Evolutionary conservation across 768 basidiomycete species (phyloP).

Genomic region (Mycena belliarum): DNA sequence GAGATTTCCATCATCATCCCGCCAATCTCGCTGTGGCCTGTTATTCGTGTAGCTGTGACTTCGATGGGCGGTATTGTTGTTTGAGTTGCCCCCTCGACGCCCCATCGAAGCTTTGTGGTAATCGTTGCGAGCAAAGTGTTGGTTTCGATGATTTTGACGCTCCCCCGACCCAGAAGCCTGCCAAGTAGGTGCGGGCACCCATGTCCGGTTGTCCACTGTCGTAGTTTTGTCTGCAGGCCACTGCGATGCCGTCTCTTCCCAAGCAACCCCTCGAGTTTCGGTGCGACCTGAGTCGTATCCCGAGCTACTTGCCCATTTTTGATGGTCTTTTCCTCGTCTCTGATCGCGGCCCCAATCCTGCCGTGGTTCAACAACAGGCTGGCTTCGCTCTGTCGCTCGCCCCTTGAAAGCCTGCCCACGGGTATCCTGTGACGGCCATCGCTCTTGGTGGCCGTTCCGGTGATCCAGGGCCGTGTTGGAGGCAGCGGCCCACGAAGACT

Average conservation of each 20-base stretch:
- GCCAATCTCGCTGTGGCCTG: slow-evolving; percentile 51
- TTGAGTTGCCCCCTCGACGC: slow-evolving; percentile 22
- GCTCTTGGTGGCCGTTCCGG: slow-evolving; percentile 40
- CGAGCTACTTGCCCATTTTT: slow-evolving; percentile 44
- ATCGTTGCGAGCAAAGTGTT: slow-evolving; percentile 24
- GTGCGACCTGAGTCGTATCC: slow-evolving; percentile 55
- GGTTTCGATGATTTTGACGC: slow-evolving; percentile 38
- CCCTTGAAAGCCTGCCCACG: slow-evolving; percentile 39
- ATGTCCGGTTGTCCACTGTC: slow-evolving; percentile 54
- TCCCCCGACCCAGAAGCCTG: slow-evolving; percentile 46
- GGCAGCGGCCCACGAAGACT: slow-evolving; percentile 43
- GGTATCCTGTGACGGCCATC: slow-evolving; percentile 45
- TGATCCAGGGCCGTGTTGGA: slow-evolving; percentile 40
- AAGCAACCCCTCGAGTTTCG: not conserved
- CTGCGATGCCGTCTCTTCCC: slow-evolving; percentile 18
- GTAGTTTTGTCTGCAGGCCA: slow-evolving; percentile 30
- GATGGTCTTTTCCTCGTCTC: slow-evolving; percentile 40
- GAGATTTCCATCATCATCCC: slow-evolving; percentile 62
- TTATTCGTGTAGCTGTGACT: slow-evolving; percentile 29
- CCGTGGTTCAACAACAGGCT: slow-evolving; percentile 31
- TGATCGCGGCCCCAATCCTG: slow-evolving; percentile 30
- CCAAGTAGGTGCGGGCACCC: slow-evolving; percentile 77
- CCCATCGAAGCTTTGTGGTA: slow-evolving; percentile 28
- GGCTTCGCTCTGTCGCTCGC: slow-evolving; percentile 37
- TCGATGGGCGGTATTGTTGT: slow-evolving; percentile 2